Conservation (phyloP, 176 grass and related monocot genomes). For the Triticum aestivum region IWGSC_CS_RefSeq_v2.1 NC_057802.1:567398782-567399281, state of each 20-base stretch:
- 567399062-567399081: background rate
- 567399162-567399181: slow-evolving; percentile 10
- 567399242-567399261: slow-evolving; percentile 49
- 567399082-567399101: background rate
- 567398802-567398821: too few relatives aligned
- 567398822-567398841: too few relatives aligned
- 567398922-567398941: background rate
- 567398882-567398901: background rate
- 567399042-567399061: background rate
- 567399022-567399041: background rate
- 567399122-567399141: background rate
- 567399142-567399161: slow-evolving; percentile 18
- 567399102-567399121: background rate
- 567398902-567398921: background rate
- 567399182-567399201: background rate
- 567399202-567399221: slow-evolving; percentile 29
- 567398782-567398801: too few relatives aligned
- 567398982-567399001: too few relatives aligned
- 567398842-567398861: too few relatives aligned
- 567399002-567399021: background rate
- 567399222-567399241: slow-evolving; percentile 38
- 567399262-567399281: slow-evolving; percentile 58
- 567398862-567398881: background rate
- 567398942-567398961: background rate
- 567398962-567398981: background rate